A percentile compares a stretch with the other conserved stretches of the same genome.
Conservation (phyloP, 371 early-diverging fungal genomes). For the Apophysomyces trapeziformis region DNA sequence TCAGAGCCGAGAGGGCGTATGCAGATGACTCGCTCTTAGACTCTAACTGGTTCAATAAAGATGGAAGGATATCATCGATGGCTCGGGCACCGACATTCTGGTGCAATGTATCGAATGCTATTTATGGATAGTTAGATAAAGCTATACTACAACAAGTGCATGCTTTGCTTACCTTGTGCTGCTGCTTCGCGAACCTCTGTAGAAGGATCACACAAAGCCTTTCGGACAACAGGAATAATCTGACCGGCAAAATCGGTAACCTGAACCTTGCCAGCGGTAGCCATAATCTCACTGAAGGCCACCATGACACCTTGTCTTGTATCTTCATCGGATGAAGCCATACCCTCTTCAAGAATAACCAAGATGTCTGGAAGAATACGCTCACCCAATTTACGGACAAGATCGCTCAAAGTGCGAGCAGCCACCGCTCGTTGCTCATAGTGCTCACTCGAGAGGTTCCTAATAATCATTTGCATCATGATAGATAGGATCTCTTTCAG, state of each 20-base stretch:
- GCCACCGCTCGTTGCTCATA: conserved; percentile 83
- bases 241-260: conserved; percentile 83
- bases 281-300: conserved; percentile 92
- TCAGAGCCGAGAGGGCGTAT: conserved; percentile 91
- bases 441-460: conserved; percentile 71
- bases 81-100: conserved; percentile 88
- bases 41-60: conserved; percentile 80
- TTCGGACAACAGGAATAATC: conserved; percentile 80
- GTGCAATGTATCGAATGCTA: conserved; percentile 92
- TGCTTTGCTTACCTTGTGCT: conserved; percentile 61
- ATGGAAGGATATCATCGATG: conserved; percentile 91
- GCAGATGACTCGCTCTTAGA: conserved; percentile 65
- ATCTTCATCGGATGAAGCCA: conserved; percentile 67
- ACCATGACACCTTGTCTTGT: conserved; percentile 92
- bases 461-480: conserved; percentile 88
- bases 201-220: conserved; percentile 79
- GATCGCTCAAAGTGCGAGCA: conserved; percentile 91
- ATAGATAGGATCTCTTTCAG: conserved; percentile 91
- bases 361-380: conserved; percentile 82
- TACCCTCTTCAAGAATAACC: conserved; percentile 85
- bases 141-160: background rate
- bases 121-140: conserved; percentile 5
- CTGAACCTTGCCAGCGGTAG: conserved; percentile 79
- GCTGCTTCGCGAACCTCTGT: conserved; percentile 92
- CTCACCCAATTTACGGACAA: conserved; percentile 96